phyloP scores from a whole-genome alignment of 495 filamentous ascomycete species.

The Daldinia vernicosa region DNA sequence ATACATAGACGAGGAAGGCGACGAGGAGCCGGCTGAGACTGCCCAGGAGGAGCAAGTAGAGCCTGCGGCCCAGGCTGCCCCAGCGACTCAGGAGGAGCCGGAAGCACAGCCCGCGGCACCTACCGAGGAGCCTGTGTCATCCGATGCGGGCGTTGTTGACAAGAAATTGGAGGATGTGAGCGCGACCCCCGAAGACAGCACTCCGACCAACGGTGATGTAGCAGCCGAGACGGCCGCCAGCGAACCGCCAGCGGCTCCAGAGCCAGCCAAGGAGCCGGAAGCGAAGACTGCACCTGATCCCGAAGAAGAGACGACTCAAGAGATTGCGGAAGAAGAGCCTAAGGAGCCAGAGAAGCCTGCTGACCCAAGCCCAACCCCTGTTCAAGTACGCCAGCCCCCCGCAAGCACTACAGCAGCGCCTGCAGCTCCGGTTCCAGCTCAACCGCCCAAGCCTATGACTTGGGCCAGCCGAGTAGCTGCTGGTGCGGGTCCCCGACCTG shows the following conservation, averaged over 20 bases:
- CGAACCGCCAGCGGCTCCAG: conserved; percentile 62
- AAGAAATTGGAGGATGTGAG: conserved; percentile 61
- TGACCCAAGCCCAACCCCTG: conserved; percentile 67
- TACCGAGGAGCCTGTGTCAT: conserved; percentile 52
- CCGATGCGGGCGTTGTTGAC: conserved; percentile 57
- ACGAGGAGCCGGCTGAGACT: conserved; percentile 61
- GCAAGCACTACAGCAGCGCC: conserved; percentile 43
- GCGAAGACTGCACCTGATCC: conserved; percentile 47
- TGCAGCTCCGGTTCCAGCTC: conserved; percentile 45
- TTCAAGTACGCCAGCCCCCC: conserved; percentile 54
- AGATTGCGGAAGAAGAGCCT: conserved; percentile 57
- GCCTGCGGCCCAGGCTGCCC: conserved; percentile 56
- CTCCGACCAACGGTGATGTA: conserved; percentile 48
- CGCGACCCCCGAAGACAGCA: conserved; percentile 47
- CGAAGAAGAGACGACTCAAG: conserved; percentile 53
- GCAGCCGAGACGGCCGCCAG: conserved; percentile 50
- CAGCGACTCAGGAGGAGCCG: conserved; percentile 56
- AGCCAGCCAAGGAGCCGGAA: conserved; percentile 57
- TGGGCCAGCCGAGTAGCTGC: conserved; percentile 84
- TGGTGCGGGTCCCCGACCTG: conserved; percentile 56
- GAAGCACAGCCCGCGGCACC: conserved; percentile 52
- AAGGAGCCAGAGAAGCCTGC: conserved; percentile 66
- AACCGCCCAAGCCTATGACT: conserved; percentile 74
- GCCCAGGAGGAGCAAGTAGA: conserved; percentile 34
- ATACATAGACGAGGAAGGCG: conserved; percentile 83